Percentiles rank a stretch among this genome's conserved stretches.
Evolutionary conservation across 2,329 filamentous ascomycete genomes (phyloP).

Genomic region (Pseudogymnoascus sp.): DNA sequence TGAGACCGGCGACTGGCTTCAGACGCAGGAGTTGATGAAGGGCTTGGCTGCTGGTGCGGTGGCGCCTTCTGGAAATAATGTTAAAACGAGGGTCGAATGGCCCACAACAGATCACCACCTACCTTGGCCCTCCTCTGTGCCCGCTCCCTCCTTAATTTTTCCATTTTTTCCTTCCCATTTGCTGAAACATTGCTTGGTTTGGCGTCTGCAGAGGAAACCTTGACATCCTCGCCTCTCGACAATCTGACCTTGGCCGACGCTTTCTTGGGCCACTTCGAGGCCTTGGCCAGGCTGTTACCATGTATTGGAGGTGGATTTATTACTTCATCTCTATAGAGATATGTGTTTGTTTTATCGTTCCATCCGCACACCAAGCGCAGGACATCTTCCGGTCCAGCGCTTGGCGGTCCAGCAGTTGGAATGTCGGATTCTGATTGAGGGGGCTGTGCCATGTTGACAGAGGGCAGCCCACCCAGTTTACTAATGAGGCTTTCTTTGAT

Average conservation of each 20-base stretch:
- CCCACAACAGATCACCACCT: neutral
- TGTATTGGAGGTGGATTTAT: neutral
- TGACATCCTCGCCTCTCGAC: neutral
- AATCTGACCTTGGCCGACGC: neutral
- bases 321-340: slow-evolving; percentile 5
- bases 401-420: neutral
- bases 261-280: neutral
- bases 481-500: neutral
- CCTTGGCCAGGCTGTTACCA: neutral
- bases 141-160: neutral
- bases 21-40: neutral
- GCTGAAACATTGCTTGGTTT: neutral
- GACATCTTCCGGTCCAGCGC: neutral
- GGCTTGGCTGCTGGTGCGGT: neutral
- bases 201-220: neutral
- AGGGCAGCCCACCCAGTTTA: neutral
- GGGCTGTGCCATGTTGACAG: slow-evolving; percentile 8
- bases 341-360: neutral
- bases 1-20: neutral
- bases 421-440: neutral
- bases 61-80: neutral
- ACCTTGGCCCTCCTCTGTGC: neutral
- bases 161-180: neutral
- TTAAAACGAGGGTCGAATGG: neutral
- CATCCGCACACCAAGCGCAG: neutral